Evolutionary conservation across 1,139 yeast species (phyloP).

Genomic region (Pichia sp.): DNA sequence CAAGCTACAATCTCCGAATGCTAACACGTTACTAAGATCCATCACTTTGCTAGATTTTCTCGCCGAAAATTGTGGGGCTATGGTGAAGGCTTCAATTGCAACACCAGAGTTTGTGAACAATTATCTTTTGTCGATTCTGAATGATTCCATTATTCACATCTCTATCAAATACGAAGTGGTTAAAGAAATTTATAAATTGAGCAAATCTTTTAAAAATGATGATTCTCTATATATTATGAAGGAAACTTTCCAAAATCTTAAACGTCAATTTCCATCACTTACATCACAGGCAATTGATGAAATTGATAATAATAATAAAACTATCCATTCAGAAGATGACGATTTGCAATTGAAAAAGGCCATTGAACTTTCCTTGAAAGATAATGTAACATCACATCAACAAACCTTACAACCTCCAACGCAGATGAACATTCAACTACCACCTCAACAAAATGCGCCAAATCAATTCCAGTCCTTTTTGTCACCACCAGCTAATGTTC

Average conservation of each 20-base stretch:
- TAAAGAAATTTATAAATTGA: conserved; percentile 60
- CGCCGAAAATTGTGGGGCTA: conserved; percentile 91
- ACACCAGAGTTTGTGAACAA: conserved; percentile 52
- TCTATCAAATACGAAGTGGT: conserved; percentile 60
- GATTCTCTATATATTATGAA: conserved; percentile 68
- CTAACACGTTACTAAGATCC: conserved; percentile 71
- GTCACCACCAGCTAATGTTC: background rate
- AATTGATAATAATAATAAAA: conserved; percentile 3
- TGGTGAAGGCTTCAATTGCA: conserved; percentile 77
- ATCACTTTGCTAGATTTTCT: conserved; percentile 65
- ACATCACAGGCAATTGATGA: conserved; percentile 27
- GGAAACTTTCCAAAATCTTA: conserved; percentile 46
- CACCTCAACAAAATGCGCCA: background rate
- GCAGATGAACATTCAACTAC: background rate
- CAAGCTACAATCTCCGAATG: conserved; percentile 57
- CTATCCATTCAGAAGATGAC: conserved; percentile 30
- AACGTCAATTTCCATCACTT: conserved; percentile 34
- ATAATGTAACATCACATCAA: conserved; percentile 21
- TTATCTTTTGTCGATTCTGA: conserved; percentile 45
- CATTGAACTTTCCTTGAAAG: conserved; percentile 67
- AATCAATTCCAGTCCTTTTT: background rate
- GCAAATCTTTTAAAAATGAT: conserved; percentile 50
- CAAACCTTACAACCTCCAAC: background rate
- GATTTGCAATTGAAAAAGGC: conserved; percentile 80
- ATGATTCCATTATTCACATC: conserved; percentile 51